Evolutionary conservation across 768 basidiomycete species (phyloP), one percentile per base, ranked within the genome.

Genomic region (Hydnomerulius pinastri): DNA sequence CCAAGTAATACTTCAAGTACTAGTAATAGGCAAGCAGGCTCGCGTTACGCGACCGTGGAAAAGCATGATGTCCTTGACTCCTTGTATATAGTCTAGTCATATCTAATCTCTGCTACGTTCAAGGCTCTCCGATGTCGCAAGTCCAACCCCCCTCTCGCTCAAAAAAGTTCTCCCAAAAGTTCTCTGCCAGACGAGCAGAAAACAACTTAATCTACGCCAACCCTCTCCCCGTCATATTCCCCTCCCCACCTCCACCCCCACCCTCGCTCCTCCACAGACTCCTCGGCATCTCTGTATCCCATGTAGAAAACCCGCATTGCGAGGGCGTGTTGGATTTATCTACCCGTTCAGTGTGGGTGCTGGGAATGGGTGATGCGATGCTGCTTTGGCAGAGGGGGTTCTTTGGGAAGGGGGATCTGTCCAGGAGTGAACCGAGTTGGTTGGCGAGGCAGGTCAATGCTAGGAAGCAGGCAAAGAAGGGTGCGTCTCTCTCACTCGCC

Each of bases 331-430:
- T 90, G 55, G 96, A 98, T 64, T 70, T 79, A 6, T 61, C 78
- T 2, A 93, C 94, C 13, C 83, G 84, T n/a, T 91, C 90, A 0
- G 89, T 98, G 8, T 97, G 93, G 93, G 77, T 98, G 3, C 72
- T 79, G 0, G 77, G 85, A 50, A 68, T 73, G 23, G 76, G 69
- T 20, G 83, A 93, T 64, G 82, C 83, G 37, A 75, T 75, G 55
- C 71, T 86, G 4, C 76, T 98, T 30, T 99, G 97, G 90, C 75
- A 81, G 39, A 73, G 89, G 52, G 97, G 97, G 0, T 98, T 98
- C 73, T 99, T 98, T 67, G 97, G 97, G 20, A 99, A 99, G 68
- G 97, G 97, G 1, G 89, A 90, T 64, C 74, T 99, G 45, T 95
- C 92, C 33, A 72, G 97, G 50, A 97, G 94, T 68, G 97, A 99